Conservation (phyloP, 106 monocot genomes). For the Phalaenopsis aphrodite region DNA sequence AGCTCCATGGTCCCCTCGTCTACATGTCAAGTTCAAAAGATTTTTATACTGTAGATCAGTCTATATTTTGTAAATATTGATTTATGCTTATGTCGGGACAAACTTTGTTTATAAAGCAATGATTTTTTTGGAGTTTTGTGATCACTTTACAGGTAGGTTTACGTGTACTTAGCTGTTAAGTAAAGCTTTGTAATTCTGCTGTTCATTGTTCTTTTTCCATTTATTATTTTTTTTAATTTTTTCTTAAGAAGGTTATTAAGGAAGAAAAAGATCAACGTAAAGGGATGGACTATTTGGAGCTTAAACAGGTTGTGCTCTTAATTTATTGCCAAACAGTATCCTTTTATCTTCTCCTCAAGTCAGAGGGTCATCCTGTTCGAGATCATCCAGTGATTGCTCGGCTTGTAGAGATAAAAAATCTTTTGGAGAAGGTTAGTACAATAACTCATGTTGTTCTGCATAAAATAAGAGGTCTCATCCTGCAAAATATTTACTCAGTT, state of each 20-base stretch:
- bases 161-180: neutral
- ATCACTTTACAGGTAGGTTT: neutral
- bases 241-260: conserved; percentile 31
- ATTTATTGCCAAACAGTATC: conserved; percentile 70
- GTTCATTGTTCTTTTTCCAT: neutral
- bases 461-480: neutral
- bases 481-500: neutral
- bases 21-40: neutral
- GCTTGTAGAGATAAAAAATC: conserved; percentile 74
- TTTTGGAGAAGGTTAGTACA: conserved; percentile 65
- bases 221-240: neutral
- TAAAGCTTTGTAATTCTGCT: neutral
- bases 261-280: conserved; percentile 16
- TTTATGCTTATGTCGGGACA: neutral
- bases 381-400: conserved; percentile 85
- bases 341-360: conserved; percentile 80
- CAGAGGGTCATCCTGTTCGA: conserved; percentile 75
- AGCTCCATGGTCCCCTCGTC: neutral
- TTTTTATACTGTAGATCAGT: neutral
- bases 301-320: conserved; percentile 38
- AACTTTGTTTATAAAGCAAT: neutral
- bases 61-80: neutral
- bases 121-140: neutral
- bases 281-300: conserved; percentile 38
- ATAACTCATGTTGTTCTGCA: neutral